Base-by-base conservation (phyloP, 495 filamentous ascomycete species). In the Aspergillus ellipticus region DNA sequence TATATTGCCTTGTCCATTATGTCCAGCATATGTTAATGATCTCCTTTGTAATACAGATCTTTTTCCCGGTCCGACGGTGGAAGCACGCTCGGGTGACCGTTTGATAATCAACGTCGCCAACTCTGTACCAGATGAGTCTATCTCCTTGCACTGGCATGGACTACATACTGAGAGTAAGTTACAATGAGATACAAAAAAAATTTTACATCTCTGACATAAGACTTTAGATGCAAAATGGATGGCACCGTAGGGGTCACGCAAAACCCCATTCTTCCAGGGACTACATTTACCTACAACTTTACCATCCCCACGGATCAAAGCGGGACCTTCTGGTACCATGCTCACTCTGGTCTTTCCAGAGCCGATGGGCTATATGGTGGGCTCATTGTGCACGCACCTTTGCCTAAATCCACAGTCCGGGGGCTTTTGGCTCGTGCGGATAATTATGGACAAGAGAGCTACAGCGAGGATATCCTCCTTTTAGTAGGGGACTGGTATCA, bases 271-370 rank as follows among this genome's bases (percentile, higher is more conserved):
- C 63, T 76, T 5, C 84, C 88, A 0, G 89, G 88, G 7, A 65
- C 69, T 29, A 79, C 72, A 35, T 85, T 92, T 53, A 81, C 76
- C n/a, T 92, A 92, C 62, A 86, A 90, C 65, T 85, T 94, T 63
- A 87, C 85, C 13, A 88, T 90, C 66, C 64, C 89, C 69, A 64
- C 82, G 17, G 73, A 87, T 56, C 85, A 91, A 67, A 83, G 82
- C 6, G 89, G 89, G 16, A 90, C 88, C 1, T 92, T 89, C 69
- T 92, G 89, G 89, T 92, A 92, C 64, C 89, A 92, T 68, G 87
- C 86, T 2, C 89, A 92, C 63, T 71, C 77, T 7, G 76, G 75
- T 28, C 80, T 80, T 6, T 83, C 86, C 62, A 85, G 89, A 47
- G 85, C 85, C 6, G 89, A 94, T 66, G 89, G 89, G 10, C 74